These are phyloP conservation scores for Stramenopiles sp. DNA, from an alignment of 352 stramenopile genomes.

Conservation along the genomic window DNA sequence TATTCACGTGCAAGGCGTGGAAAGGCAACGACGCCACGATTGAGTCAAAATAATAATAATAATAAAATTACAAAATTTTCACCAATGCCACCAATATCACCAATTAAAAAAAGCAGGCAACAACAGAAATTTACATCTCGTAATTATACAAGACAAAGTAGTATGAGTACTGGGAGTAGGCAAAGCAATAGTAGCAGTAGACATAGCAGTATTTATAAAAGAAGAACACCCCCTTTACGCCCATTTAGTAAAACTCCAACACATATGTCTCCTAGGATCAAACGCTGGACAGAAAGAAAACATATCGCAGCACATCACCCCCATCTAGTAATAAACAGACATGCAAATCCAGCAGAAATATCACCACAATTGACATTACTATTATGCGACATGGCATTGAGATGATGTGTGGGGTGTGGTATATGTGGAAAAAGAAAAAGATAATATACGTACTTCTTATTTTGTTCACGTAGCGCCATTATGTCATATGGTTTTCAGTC, in stretches of 20 bases:
- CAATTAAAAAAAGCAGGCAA: not conserved
- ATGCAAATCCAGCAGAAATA: not conserved
- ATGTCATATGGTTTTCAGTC: too few relatives aligned
- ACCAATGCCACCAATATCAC: not conserved
- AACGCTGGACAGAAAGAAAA: not conserved
- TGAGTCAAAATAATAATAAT: too few relatives aligned
- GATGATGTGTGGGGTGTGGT: too few relatives aligned
- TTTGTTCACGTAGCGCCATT: too few relatives aligned
- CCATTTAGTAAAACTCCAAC: not conserved
- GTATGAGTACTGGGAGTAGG: not conserved
- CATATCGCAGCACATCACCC: not conserved
- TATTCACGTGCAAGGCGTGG: too few relatives aligned
- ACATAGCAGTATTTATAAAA: too few relatives aligned
- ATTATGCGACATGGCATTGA: not conserved
- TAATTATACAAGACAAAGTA: not conserved
- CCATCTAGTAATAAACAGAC: not conserved
- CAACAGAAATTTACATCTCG: not conserved
- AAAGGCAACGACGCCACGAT: too few relatives aligned
- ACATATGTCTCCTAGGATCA: not conserved
- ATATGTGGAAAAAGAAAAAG: too few relatives aligned
- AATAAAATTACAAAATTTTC: too few relatives aligned
- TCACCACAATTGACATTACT: not conserved
- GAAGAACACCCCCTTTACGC: too few relatives aligned
- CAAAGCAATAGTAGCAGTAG: not conserved
- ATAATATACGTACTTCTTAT: too few relatives aligned